phyloP scores from a whole-genome alignment of 345 rosid genomes.

The Eucalyptus caleyi region DNA sequence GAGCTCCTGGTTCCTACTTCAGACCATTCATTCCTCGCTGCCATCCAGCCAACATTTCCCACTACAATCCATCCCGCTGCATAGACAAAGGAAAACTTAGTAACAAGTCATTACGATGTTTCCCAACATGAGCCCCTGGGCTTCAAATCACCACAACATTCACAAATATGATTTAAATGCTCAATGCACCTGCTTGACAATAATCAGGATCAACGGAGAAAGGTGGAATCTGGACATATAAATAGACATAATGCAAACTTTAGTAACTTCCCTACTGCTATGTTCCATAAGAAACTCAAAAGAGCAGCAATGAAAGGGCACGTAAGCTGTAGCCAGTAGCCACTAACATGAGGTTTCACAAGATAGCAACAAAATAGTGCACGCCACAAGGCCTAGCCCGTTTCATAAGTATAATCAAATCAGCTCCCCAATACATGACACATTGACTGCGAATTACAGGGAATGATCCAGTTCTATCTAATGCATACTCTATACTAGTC shows the following conservation, averaged over 20 bases:
- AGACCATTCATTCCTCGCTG: background rate
- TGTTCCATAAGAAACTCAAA: background rate
- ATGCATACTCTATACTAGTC: background rate
- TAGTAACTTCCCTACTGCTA: background rate
- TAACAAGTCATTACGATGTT: background rate
- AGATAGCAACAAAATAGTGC: background rate
- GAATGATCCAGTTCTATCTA: background rate
- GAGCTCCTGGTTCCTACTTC: background rate
- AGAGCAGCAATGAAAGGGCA: background rate
- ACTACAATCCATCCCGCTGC: background rate
- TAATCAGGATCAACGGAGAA: background rate
- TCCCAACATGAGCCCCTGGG: background rate
- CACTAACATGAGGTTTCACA: background rate
- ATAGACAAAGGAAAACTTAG: background rate
- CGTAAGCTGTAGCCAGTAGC: background rate
- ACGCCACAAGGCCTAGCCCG: background rate
- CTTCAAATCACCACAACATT: background rate
- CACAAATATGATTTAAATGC: background rate
- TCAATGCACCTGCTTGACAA: background rate
- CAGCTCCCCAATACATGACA: background rate
- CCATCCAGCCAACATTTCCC: background rate
- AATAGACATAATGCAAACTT: background rate
- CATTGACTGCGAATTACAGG: background rate
- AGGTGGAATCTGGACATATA: background rate
- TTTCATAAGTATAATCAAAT: background rate